Conservation (phyloP, 208 protist genomes). For the Borovskyia barvae region DNA sequence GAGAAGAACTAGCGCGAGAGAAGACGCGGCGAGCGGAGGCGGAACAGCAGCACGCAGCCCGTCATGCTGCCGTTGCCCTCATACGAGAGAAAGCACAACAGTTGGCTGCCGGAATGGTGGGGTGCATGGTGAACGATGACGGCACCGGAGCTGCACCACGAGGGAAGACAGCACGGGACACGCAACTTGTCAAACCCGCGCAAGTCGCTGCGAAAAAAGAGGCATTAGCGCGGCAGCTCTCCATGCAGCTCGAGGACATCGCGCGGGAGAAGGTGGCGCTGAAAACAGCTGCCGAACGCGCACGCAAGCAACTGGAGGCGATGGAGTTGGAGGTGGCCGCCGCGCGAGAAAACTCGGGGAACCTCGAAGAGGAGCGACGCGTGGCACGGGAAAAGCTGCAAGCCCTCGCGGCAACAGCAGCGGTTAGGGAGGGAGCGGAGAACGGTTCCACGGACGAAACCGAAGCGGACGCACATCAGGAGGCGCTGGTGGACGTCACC, state of each 20-base stretch:
- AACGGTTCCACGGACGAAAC: no score
- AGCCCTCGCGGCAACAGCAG: not conserved
- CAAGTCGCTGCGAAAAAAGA: not conserved
- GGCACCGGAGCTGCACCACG: not conserved
- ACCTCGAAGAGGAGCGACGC: not conserved
- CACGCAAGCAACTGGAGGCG: not conserved
- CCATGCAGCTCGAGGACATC: not conserved
- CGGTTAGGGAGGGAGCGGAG: no score
- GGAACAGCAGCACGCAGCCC: not conserved
- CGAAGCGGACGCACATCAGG: not conserved
- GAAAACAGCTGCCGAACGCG: not conserved
- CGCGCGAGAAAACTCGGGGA: not conserved
- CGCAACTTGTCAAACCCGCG: no score
- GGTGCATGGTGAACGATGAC: not conserved
- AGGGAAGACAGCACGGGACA: not conserved
- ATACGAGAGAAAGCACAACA: not conserved
- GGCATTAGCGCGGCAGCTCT: not conserved
- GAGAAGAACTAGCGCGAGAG: not conserved
- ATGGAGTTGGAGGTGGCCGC: constrained; percentile 1
- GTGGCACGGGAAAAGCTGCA: not conserved
- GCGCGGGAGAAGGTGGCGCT: not conserved
- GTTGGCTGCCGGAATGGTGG: no score
- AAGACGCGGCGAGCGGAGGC: not conserved
- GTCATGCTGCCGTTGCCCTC: not conserved
- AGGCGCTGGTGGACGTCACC: not conserved